These are phyloP conservation scores for Simmondsia chinensis DNA, from an alignment of 148 eudicot genomes.

Conservation along the genomic window DNA sequence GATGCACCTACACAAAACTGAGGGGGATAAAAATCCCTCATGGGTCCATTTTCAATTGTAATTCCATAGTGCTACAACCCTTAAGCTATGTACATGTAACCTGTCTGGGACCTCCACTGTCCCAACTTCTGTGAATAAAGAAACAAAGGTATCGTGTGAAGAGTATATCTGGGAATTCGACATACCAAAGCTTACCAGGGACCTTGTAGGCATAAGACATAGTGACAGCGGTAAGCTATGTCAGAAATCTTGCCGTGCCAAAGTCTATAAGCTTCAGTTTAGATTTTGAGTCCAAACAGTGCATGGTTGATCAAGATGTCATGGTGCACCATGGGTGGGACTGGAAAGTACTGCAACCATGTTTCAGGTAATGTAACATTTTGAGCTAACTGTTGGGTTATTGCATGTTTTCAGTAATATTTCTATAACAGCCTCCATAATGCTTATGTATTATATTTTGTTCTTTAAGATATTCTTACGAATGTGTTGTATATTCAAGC, in stretches of 20 bases:
- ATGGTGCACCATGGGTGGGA: conserved; percentile 63
- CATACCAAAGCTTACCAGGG: conserved; percentile 78
- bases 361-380: conserved; percentile 52
- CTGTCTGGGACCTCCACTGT: conserved; percentile 28
- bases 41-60: conserved; percentile 49
- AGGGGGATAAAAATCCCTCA: conserved; percentile 24
- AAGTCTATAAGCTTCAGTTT: conserved; percentile 77
- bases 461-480: too few relatives aligned
- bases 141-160: conserved; percentile 17
- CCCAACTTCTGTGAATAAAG: conserved; percentile 18
- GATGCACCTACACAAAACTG: not conserved
- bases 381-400: too few relatives aligned
- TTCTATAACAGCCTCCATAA: too few relatives aligned
- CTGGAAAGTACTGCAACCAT: too few relatives aligned
- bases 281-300: conserved; percentile 42
- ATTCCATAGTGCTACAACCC: conserved; percentile 63
- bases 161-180: too few relatives aligned
- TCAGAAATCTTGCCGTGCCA: conserved; percentile 59
- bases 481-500: too few relatives aligned
- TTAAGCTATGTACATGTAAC: conserved; percentile 61
- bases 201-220: conserved; percentile 91
- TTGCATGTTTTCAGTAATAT: too few relatives aligned
- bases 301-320: conserved; percentile 69
- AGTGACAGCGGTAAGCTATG: conserved; percentile 39
- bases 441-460: too few relatives aligned